Evolutionary conservation across 75 land plant genomes (phyloP).

Genomic region (Cunninghamia lanceolata): DNA sequence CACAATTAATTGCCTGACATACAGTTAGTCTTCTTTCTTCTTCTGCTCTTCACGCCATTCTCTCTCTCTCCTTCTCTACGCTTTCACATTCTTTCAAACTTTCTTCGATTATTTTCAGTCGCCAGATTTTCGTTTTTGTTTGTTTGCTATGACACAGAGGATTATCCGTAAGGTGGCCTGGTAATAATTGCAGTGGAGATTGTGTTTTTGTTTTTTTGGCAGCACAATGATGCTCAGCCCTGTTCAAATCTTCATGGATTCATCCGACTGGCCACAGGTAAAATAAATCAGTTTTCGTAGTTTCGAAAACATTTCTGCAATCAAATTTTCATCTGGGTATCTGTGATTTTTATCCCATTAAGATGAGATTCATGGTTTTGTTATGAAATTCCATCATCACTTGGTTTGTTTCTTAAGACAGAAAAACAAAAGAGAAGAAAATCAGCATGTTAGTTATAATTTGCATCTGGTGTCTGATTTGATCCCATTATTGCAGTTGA

Average conservation of each 20-base stretch:
- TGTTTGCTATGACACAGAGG: not conserved
- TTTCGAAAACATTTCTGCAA: not conserved
- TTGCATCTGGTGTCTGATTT: not conserved
- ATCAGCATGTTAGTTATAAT: too few relatives aligned
- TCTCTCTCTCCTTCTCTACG: not conserved
- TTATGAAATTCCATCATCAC: not conserved
- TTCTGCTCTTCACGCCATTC: not conserved
- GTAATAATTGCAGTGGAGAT: not conserved
- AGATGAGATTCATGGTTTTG: not conserved
- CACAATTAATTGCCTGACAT: not conserved
- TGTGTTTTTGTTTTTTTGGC: not conserved
- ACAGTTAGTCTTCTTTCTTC: not conserved
- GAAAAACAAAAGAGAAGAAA: too few relatives aligned
- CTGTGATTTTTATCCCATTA: not conserved
- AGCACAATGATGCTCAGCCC: conserved; percentile 12
- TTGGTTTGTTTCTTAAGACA: not conserved
- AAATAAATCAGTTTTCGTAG: not conserved
- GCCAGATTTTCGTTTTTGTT: not conserved
- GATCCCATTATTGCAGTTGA: not conserved
- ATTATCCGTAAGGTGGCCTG: not conserved
- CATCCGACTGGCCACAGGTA: conserved; percentile 7
- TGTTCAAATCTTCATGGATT: conserved; percentile 13
- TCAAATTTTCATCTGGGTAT: not conserved
- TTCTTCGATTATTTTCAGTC: not conserved
- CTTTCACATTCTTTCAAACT: not conserved